phyloP scores from a whole-genome alignment of 768 basidiomycete genomes.

The Jaapia argillacea region DNA sequence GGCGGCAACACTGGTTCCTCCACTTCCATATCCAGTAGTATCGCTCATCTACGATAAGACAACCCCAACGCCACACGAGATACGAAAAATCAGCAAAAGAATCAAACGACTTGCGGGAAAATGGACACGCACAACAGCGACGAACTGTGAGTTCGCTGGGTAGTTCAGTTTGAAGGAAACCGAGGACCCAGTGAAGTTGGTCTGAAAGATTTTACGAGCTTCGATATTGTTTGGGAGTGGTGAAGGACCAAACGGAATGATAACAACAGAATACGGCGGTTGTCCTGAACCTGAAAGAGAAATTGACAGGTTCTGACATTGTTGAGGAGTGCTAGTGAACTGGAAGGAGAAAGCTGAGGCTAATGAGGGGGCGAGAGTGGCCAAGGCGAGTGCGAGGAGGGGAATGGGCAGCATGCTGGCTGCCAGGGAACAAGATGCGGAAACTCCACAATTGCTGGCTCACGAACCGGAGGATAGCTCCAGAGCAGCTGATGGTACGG shows the following conservation, averaged over 20 bases:
- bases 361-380: background rate
- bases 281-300: constrained; percentile 16
- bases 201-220: constrained; percentile 34
- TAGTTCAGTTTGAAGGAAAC: constrained; percentile 50
- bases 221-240: constrained; percentile 28
- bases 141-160: constrained; percentile 62
- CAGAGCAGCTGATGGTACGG: too few relatives aligned
- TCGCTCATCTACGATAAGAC: constrained; percentile 42
- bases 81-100: background rate
- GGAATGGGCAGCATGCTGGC: background rate
- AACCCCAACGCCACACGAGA: background rate
- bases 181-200: constrained; percentile 36
- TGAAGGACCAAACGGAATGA: constrained; percentile 24
- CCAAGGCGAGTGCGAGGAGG: background rate
- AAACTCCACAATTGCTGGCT: too few relatives aligned
- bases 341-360: background rate
- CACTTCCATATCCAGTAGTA: constrained; percentile 50
- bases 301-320: constrained; percentile 22
- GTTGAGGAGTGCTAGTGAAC: background rate
- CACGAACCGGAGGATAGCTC: too few relatives aligned
- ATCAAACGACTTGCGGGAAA: too few relatives aligned
- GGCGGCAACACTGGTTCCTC: constrained; percentile 64
- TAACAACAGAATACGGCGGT: constrained; percentile 13
- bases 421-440: background rate
- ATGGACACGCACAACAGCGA: constrained; percentile 70